phyloP scores from a whole-genome alignment of 176 grass and related monocot genomes.

The Oryza meyeriana region DNA sequence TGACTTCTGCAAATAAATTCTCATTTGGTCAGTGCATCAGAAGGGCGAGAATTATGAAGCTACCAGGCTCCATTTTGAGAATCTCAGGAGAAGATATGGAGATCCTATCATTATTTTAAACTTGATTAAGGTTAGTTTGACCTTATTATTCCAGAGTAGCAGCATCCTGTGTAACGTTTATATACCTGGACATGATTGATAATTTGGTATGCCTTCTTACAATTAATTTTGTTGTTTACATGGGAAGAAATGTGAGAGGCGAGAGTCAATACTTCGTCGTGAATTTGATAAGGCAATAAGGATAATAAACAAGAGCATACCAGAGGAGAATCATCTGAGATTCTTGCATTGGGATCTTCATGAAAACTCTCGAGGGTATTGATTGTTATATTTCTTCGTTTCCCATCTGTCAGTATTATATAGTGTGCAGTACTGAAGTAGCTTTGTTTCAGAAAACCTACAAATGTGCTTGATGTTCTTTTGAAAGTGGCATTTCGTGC shows the following conservation, averaged over 20 bases:
- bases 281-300: constrained; percentile 81
- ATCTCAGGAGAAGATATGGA: constrained; percentile 82
- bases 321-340: constrained; percentile 60
- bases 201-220: constrained; percentile 8
- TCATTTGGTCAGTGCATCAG: constrained; percentile 62
- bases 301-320: constrained; percentile 57
- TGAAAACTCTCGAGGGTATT: constrained; percentile 73
- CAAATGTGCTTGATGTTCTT: constrained; percentile 73
- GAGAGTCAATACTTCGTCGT: constrained; percentile 78
- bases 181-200: constrained; percentile 18
- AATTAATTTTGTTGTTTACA: constrained; percentile 24
- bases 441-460: constrained; percentile 56
- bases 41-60: constrained; percentile 77
- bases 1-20: neutral
- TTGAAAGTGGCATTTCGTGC: constrained; percentile 67
- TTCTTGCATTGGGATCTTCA: constrained; percentile 98
- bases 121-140: constrained; percentile 81
- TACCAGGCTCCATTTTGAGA: constrained; percentile 82
- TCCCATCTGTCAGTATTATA: neutral
- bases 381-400: constrained; percentile 26
- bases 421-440: constrained; percentile 27
- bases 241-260: constrained; percentile 66
- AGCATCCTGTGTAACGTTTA: neutral
- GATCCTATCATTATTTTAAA: constrained; percentile 94
- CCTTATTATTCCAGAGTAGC: constrained; percentile 10